Conservation (phyloP, 192 early-diverging fungal genomes). For the Podila horticola region DNA sequence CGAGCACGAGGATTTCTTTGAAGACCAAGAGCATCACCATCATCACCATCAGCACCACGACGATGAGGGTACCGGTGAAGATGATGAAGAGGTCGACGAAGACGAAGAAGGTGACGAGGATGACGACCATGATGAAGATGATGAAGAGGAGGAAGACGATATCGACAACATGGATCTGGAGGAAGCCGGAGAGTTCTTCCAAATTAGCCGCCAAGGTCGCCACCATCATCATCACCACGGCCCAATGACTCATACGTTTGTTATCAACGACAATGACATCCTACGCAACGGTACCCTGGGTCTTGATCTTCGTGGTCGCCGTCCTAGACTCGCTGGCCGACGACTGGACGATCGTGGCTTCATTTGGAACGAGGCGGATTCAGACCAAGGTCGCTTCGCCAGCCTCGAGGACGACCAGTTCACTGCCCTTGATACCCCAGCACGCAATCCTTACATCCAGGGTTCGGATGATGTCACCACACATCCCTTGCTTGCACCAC, state of each 20-base stretch:
- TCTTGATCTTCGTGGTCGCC: slow-evolving; percentile 55
- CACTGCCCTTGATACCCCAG: slow-evolving; percentile 45
- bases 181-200: slow-evolving; percentile 50
- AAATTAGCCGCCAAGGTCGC: slow-evolving; percentile 36
- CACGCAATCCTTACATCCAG: slow-evolving; percentile 43
- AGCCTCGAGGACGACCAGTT: slow-evolving; percentile 46
- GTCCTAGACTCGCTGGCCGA: slow-evolving; percentile 45
- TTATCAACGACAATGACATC: slow-evolving; percentile 47
- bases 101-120: slow-evolving; percentile 65
- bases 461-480: slow-evolving; percentile 67
- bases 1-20: slow-evolving; percentile 59
- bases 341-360: slow-evolving; percentile 51
- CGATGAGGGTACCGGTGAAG: slow-evolving; percentile 59
- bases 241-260: slow-evolving; percentile 44
- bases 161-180: slow-evolving; percentile 57
- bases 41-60: slow-evolving; percentile 52
- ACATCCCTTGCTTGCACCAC: slow-evolving; percentile 71
- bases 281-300: slow-evolving; percentile 37
- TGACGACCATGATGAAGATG: slow-evolving; percentile 54
- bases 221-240: slow-evolving; percentile 35
- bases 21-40: slow-evolving; percentile 57
- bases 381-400: slow-evolving; percentile 45
- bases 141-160: slow-evolving; percentile 61
- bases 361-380: slow-evolving; percentile 35
- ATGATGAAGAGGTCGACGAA: slow-evolving; percentile 64